Evolutionary conservation across 208 protist species (phyloP).

Genomic region (Leishmania aethiopica): DNA sequence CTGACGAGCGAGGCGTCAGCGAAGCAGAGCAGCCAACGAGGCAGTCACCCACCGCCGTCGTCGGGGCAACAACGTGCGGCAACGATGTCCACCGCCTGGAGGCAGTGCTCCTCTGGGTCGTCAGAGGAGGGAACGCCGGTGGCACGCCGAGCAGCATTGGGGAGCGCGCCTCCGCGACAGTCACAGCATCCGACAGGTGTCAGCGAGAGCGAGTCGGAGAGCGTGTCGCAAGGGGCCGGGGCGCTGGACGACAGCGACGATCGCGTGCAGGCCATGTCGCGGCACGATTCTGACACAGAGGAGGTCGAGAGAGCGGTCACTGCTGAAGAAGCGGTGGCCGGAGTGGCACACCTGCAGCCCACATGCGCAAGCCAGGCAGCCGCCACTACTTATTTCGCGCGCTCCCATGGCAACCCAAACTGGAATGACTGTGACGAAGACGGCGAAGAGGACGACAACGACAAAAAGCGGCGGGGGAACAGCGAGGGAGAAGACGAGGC

Average conservation of each 20-base stretch:
- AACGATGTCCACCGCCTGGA: conserved; percentile 1
- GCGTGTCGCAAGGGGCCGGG: background rate
- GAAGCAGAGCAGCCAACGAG: background rate
- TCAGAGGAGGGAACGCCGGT: conserved; percentile 6
- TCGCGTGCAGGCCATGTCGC: conserved; percentile 3
- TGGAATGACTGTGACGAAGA: conserved; percentile 41
- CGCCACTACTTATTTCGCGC: background rate
- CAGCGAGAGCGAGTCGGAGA: background rate
- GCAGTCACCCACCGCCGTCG: background rate
- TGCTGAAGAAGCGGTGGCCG: background rate
- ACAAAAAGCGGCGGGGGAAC: conserved; percentile 7
- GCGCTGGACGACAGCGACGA: conserved; percentile 1
- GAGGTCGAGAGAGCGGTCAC: background rate
- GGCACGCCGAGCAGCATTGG: background rate
- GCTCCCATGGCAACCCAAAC: conserved; percentile 11
- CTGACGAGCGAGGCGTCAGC: conserved; percentile 17
- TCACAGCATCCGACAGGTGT: background rate
- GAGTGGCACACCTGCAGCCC: background rate
- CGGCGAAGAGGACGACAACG: conserved; percentile 20
- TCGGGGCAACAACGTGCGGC: background rate
- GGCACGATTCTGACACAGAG: background rate
- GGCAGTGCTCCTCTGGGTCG: background rate
- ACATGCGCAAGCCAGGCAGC: background rate
- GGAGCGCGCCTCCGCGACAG: background rate
- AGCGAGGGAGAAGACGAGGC: background rate